These are phyloP conservation scores for Fusarium sp. DNA, from an alignment of 2,329 filamentous ascomycete species.

Conservation along the genomic window DNA sequence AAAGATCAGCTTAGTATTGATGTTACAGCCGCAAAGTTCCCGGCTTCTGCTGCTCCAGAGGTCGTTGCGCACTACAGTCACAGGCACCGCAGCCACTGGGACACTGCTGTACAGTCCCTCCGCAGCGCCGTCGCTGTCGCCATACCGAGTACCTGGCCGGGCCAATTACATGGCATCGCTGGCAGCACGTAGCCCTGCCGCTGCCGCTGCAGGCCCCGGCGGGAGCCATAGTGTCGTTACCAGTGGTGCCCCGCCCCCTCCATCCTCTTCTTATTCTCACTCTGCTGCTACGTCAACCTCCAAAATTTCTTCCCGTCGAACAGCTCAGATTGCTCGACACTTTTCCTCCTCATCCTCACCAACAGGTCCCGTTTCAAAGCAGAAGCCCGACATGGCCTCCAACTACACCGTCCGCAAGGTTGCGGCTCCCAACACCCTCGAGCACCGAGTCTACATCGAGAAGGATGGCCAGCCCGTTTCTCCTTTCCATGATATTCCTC, in stretches of 20 bases:
- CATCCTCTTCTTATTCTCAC: constrained; percentile 44
- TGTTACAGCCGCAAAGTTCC: constrained; percentile 34
- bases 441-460: constrained; percentile 98
- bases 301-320: constrained; percentile 62
- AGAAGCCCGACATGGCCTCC: constrained; percentile 62
- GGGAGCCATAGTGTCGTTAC: constrained; percentile 36
- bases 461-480: constrained; percentile 95
- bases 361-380: constrained; percentile 19
- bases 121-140: constrained; percentile 21
- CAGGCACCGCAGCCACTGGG: constrained; percentile 16
- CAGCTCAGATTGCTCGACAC: constrained; percentile 66
- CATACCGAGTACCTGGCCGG: constrained; percentile 31
- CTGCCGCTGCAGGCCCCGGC: constrained; percentile 37
- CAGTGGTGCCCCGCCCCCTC: constrained; percentile 53
- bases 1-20: constrained; percentile 24
- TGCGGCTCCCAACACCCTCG: constrained; percentile 88
- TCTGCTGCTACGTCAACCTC: constrained; percentile 38
- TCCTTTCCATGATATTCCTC: constrained; percentile 97
- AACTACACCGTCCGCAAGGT: constrained; percentile 86
- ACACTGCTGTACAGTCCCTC: constrained; percentile 12
- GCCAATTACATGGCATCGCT: constrained; percentile 42
- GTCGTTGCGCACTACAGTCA: constrained; percentile 26
- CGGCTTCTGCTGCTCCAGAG: constrained; percentile 36
- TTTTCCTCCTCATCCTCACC: constrained; percentile 52
- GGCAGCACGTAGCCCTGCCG: constrained; percentile 39